phyloP scores from a whole-genome alignment of 352 stramenopile species.

The Globisporangium rhizosaccharum region DNA sequence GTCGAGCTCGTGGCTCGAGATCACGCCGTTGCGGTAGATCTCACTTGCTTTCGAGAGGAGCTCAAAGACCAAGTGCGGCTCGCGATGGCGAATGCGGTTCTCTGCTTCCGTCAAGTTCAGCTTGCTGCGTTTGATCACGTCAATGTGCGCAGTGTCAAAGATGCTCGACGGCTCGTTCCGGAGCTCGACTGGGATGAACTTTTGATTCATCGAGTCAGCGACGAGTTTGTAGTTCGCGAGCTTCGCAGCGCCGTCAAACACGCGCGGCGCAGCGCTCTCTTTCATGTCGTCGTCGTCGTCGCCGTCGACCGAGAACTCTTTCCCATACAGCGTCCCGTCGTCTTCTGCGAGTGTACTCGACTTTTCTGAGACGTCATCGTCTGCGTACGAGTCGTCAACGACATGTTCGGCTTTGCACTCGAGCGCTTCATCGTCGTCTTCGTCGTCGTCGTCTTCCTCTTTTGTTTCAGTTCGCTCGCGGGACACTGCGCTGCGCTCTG shows the following conservation, averaged over 20 bases:
- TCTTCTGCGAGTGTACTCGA: constrained; percentile 73
- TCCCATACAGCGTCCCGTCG: constrained; percentile 78
- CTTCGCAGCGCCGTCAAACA: constrained; percentile 50
- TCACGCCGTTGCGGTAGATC: constrained; percentile 77
- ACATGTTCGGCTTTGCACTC: constrained; percentile 21
- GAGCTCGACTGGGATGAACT: constrained; percentile 67
- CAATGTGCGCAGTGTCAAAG: constrained; percentile 67
- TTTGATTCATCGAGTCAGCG: constrained; percentile 78
- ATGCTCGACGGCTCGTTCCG: constrained; percentile 51
- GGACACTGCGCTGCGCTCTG: constrained; percentile 5
- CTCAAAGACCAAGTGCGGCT: constrained; percentile 80
- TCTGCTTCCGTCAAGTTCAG: constrained; percentile 73
- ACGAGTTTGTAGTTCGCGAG: constrained; percentile 71
- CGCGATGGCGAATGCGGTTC: constrained; percentile 77
- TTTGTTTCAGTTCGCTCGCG: constrained; percentile 9
- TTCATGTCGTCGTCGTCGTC: constrained; percentile 34
- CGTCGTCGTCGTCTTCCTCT: constrained; percentile 18
- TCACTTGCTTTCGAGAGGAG: constrained; percentile 77
- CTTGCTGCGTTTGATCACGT: constrained; percentile 81
- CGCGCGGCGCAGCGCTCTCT: constrained; percentile 43
- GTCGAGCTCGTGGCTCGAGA: constrained; percentile 78
- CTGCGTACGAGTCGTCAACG: constrained; percentile 54
- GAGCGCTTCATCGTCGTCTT: constrained; percentile 40
- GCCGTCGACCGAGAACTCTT: constrained; percentile 56
- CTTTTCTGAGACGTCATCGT: constrained; percentile 47